Base-by-base conservation (phyloP, 2,329 filamentous ascomycete species). In the Triangularia verruculosa region DNA sequence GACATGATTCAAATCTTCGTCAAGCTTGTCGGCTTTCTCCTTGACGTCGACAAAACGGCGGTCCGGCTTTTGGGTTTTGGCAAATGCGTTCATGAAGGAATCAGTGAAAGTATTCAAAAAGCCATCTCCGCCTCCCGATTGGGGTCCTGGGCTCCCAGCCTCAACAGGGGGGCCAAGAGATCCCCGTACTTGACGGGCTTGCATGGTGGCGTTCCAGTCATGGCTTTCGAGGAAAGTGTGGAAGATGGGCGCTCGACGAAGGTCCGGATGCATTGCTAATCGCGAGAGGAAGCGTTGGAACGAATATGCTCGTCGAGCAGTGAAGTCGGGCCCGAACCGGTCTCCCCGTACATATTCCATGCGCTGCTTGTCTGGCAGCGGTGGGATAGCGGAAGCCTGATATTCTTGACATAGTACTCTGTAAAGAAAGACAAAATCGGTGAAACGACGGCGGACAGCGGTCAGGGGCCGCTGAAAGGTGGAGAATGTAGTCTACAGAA, bases 261-360 rank as follows among this genome's bases (percentile, higher is more conserved):
- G 85, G 17, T 94, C 89, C 0, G 95, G 95, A 73, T 99, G 95
- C 53, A 97, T 83, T 2, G 93, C 88, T 62, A 97, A 82, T 4
- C 95, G 90, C 72, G 89, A 87, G 54, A 99, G 84, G 75, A 99
- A 99, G 59, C 95, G 90, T 77, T 96, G 89, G 59, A 99, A 83
- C 3, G 93, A 97, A 80, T 93, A 90, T 58, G 92, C 93, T 70
- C 95, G 88, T 32, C 95, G 89, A 54, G 87, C 83, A 32, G 93
- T 99, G 75, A 99, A 99, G 78, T 98, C 95, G 57, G 89, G 79
- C 8, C 93, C 93, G 77, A 99, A 99, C 67, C 95, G 90, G 80
- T 98, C 94, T 70, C 95, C 95, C 34, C 93, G 91, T 59, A 98
- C 95, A 74, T 98, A 98, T 74, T 97, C 93, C 91, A 99, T 97